Evolutionary conservation across 805 yeast species (phyloP).

Genomic region (Starmerella scarabaei): DNA sequence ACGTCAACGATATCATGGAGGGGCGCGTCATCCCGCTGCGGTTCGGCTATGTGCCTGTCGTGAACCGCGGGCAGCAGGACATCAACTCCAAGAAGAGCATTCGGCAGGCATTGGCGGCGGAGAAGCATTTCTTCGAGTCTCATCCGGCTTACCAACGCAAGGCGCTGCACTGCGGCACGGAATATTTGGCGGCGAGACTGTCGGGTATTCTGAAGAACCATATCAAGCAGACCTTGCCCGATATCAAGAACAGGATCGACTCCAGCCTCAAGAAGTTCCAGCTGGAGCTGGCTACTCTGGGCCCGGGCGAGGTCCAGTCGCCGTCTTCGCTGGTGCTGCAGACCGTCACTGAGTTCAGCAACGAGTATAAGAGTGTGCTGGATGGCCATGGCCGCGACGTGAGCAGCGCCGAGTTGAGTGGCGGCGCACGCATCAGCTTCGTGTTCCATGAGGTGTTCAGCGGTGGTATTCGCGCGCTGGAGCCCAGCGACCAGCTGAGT

Average conservation of each 20-base stretch:
- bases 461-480: conserved; percentile 81
- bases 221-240: conserved; percentile 79
- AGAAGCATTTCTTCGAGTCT: conserved; percentile 64
- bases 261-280: conserved; percentile 74
- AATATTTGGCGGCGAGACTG: conserved; percentile 83
- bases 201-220: conserved; percentile 83
- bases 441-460: conserved; percentile 95
- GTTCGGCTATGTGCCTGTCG: conserved; percentile 93
- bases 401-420: conserved; percentile 79
- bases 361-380: conserved; percentile 79
- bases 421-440: conserved; percentile 96
- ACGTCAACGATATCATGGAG: conserved; percentile 87
- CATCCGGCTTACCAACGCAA: conserved; percentile 84
- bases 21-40: conserved; percentile 92
- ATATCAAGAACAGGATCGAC: conserved; percentile 82
- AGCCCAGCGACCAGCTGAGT: conserved; percentile 91
- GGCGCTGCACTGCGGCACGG: conserved; percentile 93
- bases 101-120: conserved; percentile 74
- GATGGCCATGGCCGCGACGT: conserved; percentile 91
- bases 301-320: conserved; percentile 67
- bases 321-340: conserved; percentile 82
- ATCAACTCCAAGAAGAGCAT: conserved; percentile 79
- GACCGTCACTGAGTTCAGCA: conserved; percentile 86
- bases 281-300: conserved; percentile 60
- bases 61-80: conserved; percentile 94